Base-by-base conservation (phyloP, 257 asterid species). In the Asclepias syriaca region DNA sequence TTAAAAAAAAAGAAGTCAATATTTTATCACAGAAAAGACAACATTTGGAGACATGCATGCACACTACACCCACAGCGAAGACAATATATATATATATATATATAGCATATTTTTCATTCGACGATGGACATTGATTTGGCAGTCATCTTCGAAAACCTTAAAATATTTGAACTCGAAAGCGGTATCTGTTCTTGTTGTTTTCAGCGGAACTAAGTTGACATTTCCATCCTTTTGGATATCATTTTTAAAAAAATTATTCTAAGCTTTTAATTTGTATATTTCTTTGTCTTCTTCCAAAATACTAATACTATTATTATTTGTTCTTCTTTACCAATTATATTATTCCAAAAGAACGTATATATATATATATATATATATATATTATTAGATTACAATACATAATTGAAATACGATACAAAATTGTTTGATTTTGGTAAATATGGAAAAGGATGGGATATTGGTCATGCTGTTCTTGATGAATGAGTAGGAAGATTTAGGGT, bases 401-500 rank as follows among this genome's bases (percentile, higher is more conserved):
- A 34, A 3, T 34, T 34, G 4, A 34, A 34, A 34, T 34, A 34
- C 39, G 5, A 3, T 34, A 3, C 39, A 34, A 34, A 34, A 34
- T 4, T 34, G 39, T 34, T 4, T 34, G 3, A 34, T 34, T 34
- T 34, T 34, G 39, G 0, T 34, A 34, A 34, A 4, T 34, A 34
- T 4, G 39, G 39, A 34, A 34, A 3, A 3, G 39, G 39, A 6
- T 40, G 46, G 6, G 1, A 50, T 50, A 0, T 0, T 50, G 1
- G 0, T 50, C n/a, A 13, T 50, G 55, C 56, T 2, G 6, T 19
- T 5, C 56, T 32, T 1, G 64, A 22, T 1, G 85, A 29, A 43
- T 68, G 54, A 27, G 45, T 66, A 10, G 85, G 82, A 15, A 69
- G 75, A 19, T 22, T 29, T n/a, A 40, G 7, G 6, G 59, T 7